phyloP scores from a whole-genome alignment of 805 yeast genomes.

The Yamadazyma ubonensis region DNA sequence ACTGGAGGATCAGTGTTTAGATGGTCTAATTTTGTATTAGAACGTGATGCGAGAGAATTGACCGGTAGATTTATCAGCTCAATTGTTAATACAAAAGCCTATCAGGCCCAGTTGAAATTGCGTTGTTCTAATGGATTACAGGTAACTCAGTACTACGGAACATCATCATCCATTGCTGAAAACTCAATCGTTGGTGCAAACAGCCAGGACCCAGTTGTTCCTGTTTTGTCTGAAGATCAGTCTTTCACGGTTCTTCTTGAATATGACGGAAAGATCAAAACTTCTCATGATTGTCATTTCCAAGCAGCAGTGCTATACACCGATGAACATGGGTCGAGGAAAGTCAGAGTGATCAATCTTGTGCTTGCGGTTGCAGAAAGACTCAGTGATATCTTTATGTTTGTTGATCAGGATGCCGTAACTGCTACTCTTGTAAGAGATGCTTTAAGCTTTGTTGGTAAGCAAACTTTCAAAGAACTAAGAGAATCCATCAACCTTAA shows the following conservation, averaged over 20 bases:
- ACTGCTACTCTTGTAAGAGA: constrained; percentile 41
- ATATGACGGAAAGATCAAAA: constrained; percentile 72
- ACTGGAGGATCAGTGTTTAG: constrained; percentile 71
- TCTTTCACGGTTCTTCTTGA: constrained; percentile 68
- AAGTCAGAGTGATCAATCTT: constrained; percentile 82
- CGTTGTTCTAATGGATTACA: constrained; percentile 88
- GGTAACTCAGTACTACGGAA: constrained; percentile 71
- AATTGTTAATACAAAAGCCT: constrained; percentile 56
- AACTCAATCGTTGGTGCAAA: constrained; percentile 28
- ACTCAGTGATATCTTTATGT: constrained; percentile 69
- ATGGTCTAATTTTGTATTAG: constrained; percentile 66
- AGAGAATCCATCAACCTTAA: constrained; percentile 40
- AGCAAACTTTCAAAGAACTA: constrained; percentile 36
- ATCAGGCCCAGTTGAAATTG: constrained; percentile 78
- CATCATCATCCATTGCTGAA: constrained; percentile 29
- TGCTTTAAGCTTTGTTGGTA: constrained; percentile 39
- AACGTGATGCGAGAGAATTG: constrained; percentile 67
- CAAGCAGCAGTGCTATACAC: constrained; percentile 90
- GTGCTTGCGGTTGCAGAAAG: constrained; percentile 80
- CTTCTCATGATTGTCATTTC: constrained; percentile 78
- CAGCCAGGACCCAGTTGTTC: constrained; percentile 66
- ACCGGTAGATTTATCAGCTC: constrained; percentile 58
- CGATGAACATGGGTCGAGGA: constrained; percentile 68
- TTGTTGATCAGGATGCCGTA: constrained; percentile 63
- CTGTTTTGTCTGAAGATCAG: constrained; percentile 61